Evolutionary conservation across 768 basidiomycete species (phyloP), one percentile per base, ranked within the genome.

Genomic region (Inosperma sp.): DNA sequence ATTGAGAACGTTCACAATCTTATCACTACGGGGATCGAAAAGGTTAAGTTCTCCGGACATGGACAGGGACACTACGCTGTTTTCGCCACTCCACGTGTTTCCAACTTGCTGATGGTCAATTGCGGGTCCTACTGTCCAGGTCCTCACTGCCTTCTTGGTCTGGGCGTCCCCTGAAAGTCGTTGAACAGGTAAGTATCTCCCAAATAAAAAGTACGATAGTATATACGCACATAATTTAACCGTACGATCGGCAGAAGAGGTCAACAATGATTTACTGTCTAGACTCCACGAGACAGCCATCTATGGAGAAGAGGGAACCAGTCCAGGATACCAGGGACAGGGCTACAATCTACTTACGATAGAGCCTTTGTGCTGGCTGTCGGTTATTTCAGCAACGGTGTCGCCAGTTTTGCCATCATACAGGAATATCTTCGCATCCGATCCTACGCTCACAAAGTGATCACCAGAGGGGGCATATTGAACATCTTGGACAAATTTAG

Each of bases 371-470:
- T 93, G 89, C 3, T 80, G 77, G 54, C 64, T 77, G 49, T 86
- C 83, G 10, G 77, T 75, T 44, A 93, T 62, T 58, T 91, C 89
- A 14, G 73, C 76, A 17, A 86, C 56, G 3, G 82, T 83, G 22
- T 95, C 89, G 1, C 93, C 94, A 2, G 81, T 84, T 66, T 88
- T 87, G 22, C 95, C 95, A 50, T 94, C 90, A 63, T 94, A 95
- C 10, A 97, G 60, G 72, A 96, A 88, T 17, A 88, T 69, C 71
- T 86, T 95, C 25, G 76, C 78, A 65, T 98, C 95, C 5, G 89
- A 87, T 17, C 92, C 95, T 29, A 89, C 92, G 51, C 90, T 93
- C 12, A 82, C 86, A 62, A 97, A 94, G 35, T 83, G 72, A 34
- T 86, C 81, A 2, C 95, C 95, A 7, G 84, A 84, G 0, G 84